phyloP scores from a whole-genome alignment of 306 rosid genomes.

The Morella rubra region DNA sequence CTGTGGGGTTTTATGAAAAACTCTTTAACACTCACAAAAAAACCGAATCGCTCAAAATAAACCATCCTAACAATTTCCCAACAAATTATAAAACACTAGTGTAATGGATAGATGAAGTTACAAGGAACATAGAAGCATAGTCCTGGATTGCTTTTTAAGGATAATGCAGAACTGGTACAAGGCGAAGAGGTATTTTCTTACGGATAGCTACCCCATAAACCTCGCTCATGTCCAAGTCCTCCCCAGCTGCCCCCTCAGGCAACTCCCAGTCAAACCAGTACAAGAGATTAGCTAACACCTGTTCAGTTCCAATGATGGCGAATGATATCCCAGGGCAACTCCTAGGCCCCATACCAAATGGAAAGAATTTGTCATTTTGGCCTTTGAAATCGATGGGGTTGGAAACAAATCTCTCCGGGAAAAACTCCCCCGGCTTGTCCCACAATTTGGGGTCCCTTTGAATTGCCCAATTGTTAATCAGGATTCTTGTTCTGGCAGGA shows the following conservation, averaged over 20 bases:
- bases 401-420: slow-evolving; percentile 40
- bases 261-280: slow-evolving; percentile 50
- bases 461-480: slow-evolving; percentile 45
- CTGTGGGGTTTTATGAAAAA: no score
- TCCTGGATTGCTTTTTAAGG: not conserved
- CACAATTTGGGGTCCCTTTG: slow-evolving; percentile 43
- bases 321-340: slow-evolving; percentile 33
- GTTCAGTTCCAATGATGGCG: slow-evolving; percentile 20
- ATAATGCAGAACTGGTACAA: slow-evolving; percentile 24
- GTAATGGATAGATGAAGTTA: not conserved
- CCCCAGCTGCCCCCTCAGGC: not conserved
- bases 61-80: no score
- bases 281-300: slow-evolving; percentile 36
- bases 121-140: not conserved
- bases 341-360: slow-evolving; percentile 27
- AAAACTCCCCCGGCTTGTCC: slow-evolving; percentile 36
- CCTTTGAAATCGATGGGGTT: slow-evolving; percentile 19
- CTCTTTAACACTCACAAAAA: no score
- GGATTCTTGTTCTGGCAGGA: slow-evolving; percentile 34
- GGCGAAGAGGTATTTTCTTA: slow-evolving; percentile 37
- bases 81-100: not conserved
- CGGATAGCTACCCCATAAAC: slow-evolving; percentile 9
- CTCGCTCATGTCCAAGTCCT: slow-evolving; percentile 41
- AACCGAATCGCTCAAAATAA: no score
- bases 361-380: slow-evolving; percentile 22